Base-by-base conservation (phyloP, 2,329 filamentous ascomycete genomes). In the Colletotrichum sp. region DNA sequence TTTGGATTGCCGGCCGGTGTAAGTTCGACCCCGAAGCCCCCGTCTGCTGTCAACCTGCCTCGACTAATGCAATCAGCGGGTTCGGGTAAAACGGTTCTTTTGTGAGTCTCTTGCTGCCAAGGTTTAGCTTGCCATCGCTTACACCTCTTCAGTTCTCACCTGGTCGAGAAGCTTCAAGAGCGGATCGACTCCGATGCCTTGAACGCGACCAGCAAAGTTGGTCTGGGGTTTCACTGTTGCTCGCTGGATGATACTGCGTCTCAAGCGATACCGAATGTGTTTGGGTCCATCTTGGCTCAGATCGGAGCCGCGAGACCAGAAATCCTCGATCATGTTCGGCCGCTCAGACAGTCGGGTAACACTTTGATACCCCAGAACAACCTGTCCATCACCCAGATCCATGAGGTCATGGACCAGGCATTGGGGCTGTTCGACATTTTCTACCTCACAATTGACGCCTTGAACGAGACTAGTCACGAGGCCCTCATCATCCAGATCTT, bases 51-150 rank as follows among this genome's bases (percentile, higher is more conserved):
- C 13, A n/a, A 21, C 13, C 26, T 64, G n/a, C 61, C 16, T 59
- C 64, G 18, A 55, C 64, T 75, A 36, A 76, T 60, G n/a, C 21
- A 57, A 30, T 24, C 43, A 81, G 79, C 81, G 52, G 81, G 81
- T 15, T 80, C 80, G 2, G 80, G 81, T 7, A 82, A 82, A 67
- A 82, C 81, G 4, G 78, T 79, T 6, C 74, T 82, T 3, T 82
- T 81, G 79, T 79, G 75, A 72, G 72, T 26, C 16, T 24, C 63
- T 13, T 36, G 21, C 15, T 59, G 48, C 30, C 18, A 63, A 63
- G 21, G 18, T 34, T 52, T 13, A 21, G 43, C 43, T 52, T 52
- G 43, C 43, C 43, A 21, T 52, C 43, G 43, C 43, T 52, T 3
- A 52, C 43, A 52, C 43, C 43, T 52, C 12, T 52, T 21, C 43